Evolutionary conservation across 148 eudicot species (phyloP).

Genomic region (Spergularia bocconei): DNA sequence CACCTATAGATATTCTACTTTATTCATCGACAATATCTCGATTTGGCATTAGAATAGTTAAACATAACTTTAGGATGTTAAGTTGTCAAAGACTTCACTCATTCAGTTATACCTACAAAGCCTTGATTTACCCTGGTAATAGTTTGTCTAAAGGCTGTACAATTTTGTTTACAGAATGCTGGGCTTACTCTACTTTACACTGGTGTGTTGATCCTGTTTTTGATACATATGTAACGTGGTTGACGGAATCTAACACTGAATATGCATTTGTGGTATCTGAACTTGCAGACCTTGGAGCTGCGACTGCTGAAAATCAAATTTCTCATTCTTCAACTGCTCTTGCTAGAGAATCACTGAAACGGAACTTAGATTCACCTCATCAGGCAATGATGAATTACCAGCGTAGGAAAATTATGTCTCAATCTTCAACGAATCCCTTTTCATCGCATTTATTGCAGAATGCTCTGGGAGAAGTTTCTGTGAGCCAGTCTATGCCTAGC

Average conservation of each 20-base stretch:
- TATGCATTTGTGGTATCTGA: constrained; percentile 2
- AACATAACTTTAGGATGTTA: background rate
- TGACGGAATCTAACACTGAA: no score
- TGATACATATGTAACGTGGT: no score
- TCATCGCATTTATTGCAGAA: constrained; percentile 25
- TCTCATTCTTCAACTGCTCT: constrained; percentile 8
- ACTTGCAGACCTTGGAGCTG: constrained; percentile 16
- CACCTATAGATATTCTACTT: no score
- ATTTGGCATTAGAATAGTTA: background rate
- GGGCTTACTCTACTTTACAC: no score
- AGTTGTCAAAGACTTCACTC: background rate
- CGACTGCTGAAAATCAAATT: background rate
- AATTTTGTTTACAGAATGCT: background rate
- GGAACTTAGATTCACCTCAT: constrained; percentile 17
- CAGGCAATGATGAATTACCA: constrained; percentile 1
- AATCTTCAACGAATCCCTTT: constrained; percentile 13
- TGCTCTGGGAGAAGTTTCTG: constrained; percentile 16
- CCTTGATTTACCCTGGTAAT: background rate
- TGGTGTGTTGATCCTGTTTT: no score
- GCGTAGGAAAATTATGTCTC: constrained; percentile 15
- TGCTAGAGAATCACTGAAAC: constrained; percentile 11
- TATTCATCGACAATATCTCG: no score
- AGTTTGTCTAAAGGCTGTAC: background rate
- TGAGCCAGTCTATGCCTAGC: constrained; percentile 13
- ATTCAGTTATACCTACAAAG: background rate